These are phyloP conservation scores for Przewalskia tangutica DNA, from an alignment of 257 asterid genomes.

Conservation along the genomic window DNA sequence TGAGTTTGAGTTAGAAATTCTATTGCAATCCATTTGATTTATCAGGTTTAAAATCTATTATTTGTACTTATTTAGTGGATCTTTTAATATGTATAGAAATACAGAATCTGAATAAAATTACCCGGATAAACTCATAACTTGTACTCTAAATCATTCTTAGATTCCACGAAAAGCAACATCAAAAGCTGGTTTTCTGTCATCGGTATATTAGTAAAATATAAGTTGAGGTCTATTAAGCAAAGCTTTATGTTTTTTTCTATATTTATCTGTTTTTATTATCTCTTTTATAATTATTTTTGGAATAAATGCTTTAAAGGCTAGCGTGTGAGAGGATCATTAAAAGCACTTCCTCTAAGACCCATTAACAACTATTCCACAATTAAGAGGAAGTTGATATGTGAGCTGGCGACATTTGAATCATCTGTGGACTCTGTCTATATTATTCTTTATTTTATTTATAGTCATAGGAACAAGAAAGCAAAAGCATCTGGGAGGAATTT, in stretches of 20 bases:
- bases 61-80: neutral
- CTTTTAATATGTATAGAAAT: too few species aligned
- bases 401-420: neutral
- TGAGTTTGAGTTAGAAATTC: too few species aligned
- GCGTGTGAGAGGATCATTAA: neutral
- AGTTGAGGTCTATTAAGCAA: neutral
- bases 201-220: too few species aligned
- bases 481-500: too few species aligned
- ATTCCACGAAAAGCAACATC: neutral
- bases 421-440: neutral
- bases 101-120: too few species aligned
- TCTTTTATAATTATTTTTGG: neutral
- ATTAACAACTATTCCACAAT: neutral
- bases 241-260: neutral
- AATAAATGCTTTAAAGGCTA: neutral
- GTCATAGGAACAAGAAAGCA: neutral
- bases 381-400: neutral
- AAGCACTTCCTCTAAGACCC: neutral
- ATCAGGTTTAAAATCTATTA: neutral
- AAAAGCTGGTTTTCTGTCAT: neutral
- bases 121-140: too few species aligned
- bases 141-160: neutral
- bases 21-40: neutral
- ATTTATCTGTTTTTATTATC: neutral
- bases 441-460: neutral